Conservation (phyloP, 768 basidiomycete species). For the Amanita subjunquillea region DNA sequence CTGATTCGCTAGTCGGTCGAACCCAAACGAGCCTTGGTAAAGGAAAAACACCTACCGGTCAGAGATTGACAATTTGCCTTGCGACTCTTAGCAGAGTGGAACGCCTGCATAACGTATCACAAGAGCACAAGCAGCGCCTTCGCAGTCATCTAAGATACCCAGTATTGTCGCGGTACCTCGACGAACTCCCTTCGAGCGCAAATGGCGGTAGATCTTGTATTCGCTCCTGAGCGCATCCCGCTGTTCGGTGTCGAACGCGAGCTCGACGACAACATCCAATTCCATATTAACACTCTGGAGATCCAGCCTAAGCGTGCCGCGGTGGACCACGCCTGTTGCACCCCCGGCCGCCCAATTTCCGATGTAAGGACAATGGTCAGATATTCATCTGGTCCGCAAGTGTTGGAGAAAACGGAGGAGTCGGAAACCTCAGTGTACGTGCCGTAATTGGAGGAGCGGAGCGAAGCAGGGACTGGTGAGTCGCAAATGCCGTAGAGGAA, state of each 20-base stretch:
- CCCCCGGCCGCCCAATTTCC: conserved; percentile 10
- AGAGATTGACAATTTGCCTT: conserved; percentile 5
- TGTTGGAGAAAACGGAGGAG: too few relatives aligned
- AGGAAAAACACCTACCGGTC: conserved; percentile 8
- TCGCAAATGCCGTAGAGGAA: conserved; percentile 6
- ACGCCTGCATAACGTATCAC: conserved; percentile 9
- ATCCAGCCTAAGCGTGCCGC: conserved; percentile 11
- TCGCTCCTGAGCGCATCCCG: conserved; percentile 10
- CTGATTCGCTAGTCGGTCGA: conserved; percentile 6
- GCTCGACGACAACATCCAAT: conserved; percentile 11
- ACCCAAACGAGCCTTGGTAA: conserved; percentile 2
- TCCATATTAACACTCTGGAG: conserved; percentile 1
- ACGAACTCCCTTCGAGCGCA: conserved; percentile 9
- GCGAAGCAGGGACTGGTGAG: conserved; percentile 7
- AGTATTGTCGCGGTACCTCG: conserved; percentile 9
- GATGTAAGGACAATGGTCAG: conserved; percentile 10
- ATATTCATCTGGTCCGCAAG: conserved; percentile 7
- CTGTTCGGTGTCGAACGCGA: conserved; percentile 10
- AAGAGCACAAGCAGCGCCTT: conserved; percentile 10
- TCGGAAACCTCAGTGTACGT: neutral
- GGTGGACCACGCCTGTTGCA: conserved; percentile 11
- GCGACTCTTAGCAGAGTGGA: neutral
- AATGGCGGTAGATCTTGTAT: conserved; percentile 10
- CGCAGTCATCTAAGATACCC: conserved; percentile 11
- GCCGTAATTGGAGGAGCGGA: conserved; percentile 7